Evolutionary conservation across 169 alveolate species (phyloP).

Genomic region (Besnoitia besnoiti): DNA sequence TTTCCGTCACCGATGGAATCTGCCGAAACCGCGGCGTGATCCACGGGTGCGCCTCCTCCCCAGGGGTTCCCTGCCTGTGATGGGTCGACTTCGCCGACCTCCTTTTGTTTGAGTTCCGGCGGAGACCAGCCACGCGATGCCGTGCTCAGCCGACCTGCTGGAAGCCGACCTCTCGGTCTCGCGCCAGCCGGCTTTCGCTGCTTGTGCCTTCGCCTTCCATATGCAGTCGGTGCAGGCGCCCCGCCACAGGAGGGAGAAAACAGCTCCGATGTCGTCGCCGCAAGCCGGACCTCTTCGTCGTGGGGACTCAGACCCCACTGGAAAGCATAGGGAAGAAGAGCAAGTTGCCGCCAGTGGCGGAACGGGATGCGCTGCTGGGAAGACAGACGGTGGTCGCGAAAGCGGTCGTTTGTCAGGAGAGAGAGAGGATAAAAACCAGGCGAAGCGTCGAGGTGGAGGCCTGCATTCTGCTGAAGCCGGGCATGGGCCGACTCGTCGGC

Average conservation of each 20-base stretch:
- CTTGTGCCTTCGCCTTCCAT: neutral
- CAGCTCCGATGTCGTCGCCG: neutral
- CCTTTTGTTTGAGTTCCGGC: neutral
- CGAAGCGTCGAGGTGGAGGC: neutral
- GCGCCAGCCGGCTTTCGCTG: neutral
- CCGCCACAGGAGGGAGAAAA: neutral
- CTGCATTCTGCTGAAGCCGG: neutral
- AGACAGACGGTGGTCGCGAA: conserved; percentile 49
- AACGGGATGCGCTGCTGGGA: conserved; percentile 39
- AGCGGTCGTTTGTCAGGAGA: conserved; percentile 50
- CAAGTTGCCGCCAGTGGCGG: conserved; percentile 36
- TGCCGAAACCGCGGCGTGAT: too few species aligned
- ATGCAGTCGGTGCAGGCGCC: neutral
- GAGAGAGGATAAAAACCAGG: conserved; percentile 17
- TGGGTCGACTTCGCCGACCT: neutral
- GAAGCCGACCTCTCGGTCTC: neutral
- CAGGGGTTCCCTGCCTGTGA: neutral
- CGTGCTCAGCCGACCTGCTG: neutral
- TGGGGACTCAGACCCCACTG: conserved; percentile 27
- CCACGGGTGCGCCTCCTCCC: too few species aligned
- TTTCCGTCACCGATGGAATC: too few species aligned
- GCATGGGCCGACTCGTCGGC: too few species aligned
- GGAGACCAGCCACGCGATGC: neutral
- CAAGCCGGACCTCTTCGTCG: neutral
- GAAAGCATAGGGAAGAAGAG: conserved; percentile 42